Conservation (phyloP, 73 alveolate species). For the Symbiodinium natans region DNA sequence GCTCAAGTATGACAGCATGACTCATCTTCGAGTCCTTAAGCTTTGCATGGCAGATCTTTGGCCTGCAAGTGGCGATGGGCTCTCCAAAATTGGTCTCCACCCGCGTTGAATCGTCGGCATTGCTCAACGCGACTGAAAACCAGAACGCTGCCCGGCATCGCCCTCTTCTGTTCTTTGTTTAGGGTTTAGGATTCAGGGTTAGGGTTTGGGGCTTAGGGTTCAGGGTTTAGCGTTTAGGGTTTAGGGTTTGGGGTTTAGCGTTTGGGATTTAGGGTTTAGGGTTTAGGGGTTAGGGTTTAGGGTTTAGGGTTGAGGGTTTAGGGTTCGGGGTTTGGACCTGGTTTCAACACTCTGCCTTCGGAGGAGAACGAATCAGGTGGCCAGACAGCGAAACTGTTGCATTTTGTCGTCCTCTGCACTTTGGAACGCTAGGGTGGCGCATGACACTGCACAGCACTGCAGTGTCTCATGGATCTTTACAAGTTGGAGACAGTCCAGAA, state of each 20-base stretch:
- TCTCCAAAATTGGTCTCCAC: neutral
- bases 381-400: neutral
- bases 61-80: neutral
- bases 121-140: neutral
- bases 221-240: no score
- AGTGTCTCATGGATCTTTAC: neutral
- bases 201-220: no score
- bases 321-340: no score
- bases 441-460: neutral
- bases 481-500: neutral
- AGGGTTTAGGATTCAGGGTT: no score
- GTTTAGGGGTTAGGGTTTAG: no score
- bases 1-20: no score
- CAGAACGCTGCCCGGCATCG: neutral
- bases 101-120: neutral
- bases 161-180: no score
- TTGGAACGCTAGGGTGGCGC: neutral
- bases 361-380: neutral
- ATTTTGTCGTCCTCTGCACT: no score
- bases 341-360: neutral
- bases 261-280: no score
- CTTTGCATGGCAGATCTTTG: neutral
- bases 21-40: no score
- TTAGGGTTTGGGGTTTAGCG: no score
- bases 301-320: no score